A percentile compares a stretch with the other conserved stretches of the same genome.
phyloP scores from a whole-genome alignment of 139 green algal genomes.

The Chlamydomonas incerta region DNA sequence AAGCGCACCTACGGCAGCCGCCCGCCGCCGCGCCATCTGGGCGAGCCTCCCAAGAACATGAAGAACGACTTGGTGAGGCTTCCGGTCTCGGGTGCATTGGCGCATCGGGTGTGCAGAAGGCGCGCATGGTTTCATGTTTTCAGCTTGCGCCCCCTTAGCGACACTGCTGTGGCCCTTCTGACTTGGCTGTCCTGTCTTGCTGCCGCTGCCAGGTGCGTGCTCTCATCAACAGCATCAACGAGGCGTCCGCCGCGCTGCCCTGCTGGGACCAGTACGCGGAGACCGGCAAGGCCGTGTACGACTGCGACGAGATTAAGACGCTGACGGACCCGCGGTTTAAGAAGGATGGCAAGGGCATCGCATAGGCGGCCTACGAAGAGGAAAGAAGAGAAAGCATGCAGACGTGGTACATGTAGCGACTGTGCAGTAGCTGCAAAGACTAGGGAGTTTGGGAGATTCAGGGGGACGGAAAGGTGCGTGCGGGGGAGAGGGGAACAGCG shows the following conservation, averaged over 20 bases:
- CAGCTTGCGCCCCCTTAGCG: too few species aligned
- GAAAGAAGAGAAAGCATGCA: too few species aligned
- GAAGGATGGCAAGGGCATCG: constrained; percentile 34
- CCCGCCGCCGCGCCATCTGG: constrained; percentile 76
- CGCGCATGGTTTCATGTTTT: too few species aligned
- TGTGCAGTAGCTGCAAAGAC: too few species aligned
- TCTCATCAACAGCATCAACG: constrained; percentile 74
- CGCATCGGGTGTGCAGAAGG: too few species aligned
- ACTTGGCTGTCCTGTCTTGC: too few species aligned
- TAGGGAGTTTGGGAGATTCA: too few species aligned
- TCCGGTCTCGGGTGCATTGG: too few species aligned
- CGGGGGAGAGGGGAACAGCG: too few species aligned
- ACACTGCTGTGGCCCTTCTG: too few species aligned
- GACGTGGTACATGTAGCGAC: too few species aligned
- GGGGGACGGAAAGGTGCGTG: too few species aligned
- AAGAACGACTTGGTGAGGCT: constrained; percentile 76
- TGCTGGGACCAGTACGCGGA: constrained; percentile 85
- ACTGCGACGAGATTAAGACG: constrained; percentile 27
- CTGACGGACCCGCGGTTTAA: constrained; percentile 35
- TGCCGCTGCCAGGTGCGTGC: constrained; percentile 55
- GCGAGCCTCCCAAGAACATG: constrained; percentile 75
- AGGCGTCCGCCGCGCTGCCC: constrained; percentile 72
- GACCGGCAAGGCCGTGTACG: constrained; percentile 57
- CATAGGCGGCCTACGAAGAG: not conserved
- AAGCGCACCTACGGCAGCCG: constrained; percentile 85